These are phyloP conservation scores for Symbiodinium pilosum DNA, from an alignment of 73 alveolate genomes.

Conservation along the genomic window DNA sequence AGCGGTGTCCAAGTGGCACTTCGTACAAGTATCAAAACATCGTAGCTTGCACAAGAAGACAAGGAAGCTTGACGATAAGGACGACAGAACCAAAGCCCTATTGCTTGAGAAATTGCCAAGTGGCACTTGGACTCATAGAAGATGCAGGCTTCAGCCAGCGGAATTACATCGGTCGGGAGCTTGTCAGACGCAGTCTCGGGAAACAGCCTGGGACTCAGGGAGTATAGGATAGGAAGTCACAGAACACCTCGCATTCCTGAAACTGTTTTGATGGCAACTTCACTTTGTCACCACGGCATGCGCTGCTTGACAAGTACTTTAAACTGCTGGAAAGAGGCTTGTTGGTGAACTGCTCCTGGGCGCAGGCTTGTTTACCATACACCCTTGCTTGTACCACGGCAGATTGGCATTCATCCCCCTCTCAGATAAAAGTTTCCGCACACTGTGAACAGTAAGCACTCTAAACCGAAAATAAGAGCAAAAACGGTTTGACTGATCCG, in stretches of 20 bases:
- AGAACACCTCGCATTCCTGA: background rate
- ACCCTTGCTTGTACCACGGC: no score
- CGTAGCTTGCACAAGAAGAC: no score
- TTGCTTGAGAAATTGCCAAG: background rate
- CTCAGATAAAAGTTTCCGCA: background rate
- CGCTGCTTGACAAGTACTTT: background rate
- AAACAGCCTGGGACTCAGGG: background rate
- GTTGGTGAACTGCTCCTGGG: conserved; percentile 79
- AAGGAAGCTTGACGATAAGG: no score
- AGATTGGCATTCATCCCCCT: no score
- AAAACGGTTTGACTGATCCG: no score
- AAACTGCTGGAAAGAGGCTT: conserved; percentile 33
- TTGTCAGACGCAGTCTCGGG: conserved; percentile 77
- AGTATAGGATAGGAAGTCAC: background rate
- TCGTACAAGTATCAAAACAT: no score
- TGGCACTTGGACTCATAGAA: conserved; percentile 87
- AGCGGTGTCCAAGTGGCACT: background rate
- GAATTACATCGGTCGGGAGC: conserved; percentile 84
- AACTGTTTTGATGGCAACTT: background rate
- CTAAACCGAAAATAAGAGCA: background rate
- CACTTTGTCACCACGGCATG: background rate
- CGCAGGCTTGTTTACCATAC: no score
- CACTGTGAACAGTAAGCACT: background rate
- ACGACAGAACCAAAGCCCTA: background rate
- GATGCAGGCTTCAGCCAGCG: conserved; percentile 93